Conservation (phyloP, 2,329 filamentous ascomycete species). For the Colletotrichum sp. region DNA sequence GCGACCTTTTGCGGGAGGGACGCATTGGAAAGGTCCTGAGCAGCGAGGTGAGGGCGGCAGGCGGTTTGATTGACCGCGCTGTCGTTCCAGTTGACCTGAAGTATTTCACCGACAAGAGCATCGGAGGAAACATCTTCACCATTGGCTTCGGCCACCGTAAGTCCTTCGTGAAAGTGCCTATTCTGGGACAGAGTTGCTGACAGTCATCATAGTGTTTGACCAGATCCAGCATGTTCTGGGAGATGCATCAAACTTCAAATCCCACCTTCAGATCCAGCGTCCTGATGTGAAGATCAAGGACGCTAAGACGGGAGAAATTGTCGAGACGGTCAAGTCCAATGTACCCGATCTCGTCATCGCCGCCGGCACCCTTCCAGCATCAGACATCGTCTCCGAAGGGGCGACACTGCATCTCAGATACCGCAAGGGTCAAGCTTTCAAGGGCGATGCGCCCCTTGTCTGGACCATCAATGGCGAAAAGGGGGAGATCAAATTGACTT, state of each 20-base stretch:
- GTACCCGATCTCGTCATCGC: conserved; percentile 33
- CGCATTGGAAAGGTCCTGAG: conserved; percentile 58
- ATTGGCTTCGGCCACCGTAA: conserved; percentile 44
- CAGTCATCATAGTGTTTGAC: neutral
- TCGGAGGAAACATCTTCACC: conserved; percentile 50
- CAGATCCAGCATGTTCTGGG: conserved; percentile 2
- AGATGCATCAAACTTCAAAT: neutral
- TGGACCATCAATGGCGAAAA: conserved; percentile 59
- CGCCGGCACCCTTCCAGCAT: conserved; percentile 39
- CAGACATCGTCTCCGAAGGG: conserved; percentile 26
- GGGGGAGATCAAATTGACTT: conserved; percentile 44
- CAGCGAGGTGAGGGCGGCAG: conserved; percentile 43
- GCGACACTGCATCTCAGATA: conserved; percentile 50
- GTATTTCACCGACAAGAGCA: conserved; percentile 53
- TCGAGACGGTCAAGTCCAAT: conserved; percentile 7
- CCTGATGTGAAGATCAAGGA: neutral
- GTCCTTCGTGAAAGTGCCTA: neutral
- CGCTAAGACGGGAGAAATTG: neutral
- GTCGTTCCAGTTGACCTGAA: conserved; percentile 35
- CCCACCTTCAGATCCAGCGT: conserved; percentile 36
- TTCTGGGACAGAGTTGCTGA: neutral
- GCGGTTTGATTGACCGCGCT: conserved; percentile 38
- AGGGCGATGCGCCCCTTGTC: conserved; percentile 45
- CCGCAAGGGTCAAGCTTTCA: conserved; percentile 54
- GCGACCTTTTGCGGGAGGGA: conserved; percentile 46